Evolutionary conservation across 768 basidiomycete genomes (phyloP), one percentile per base, ranked within the genome.

Genomic region (Termitomyces bulborhizus): DNA sequence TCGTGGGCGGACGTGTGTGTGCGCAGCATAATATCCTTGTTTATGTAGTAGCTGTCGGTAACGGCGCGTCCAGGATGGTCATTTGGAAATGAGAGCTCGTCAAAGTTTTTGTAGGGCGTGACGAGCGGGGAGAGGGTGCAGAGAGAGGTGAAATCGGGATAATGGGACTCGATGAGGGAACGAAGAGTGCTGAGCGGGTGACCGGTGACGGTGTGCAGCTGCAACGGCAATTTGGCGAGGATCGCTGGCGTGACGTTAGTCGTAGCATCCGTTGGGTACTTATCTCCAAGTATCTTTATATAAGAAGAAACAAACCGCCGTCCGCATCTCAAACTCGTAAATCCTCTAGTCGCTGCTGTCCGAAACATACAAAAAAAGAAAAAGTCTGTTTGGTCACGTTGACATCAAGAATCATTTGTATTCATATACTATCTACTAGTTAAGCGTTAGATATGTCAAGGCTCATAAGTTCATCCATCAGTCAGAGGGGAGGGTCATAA

Each of bases 1-100:
- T 99, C 96, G 68, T 99, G 97, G 4, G 97, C 93, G n/a, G 90
- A 93, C 1, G 97, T 98, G 68, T 99, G 97, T 0, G 97, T 98
- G 41, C 97, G 87, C 37, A 99, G 83, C 92, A 99, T 93, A 65
- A 87, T 76, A 63, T 84, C 75, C 63, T 78, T 81, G 74, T 98
- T 98, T 66, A 97, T 77, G 71, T 99, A 99, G 77, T 99, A 99
- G 65, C 88, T 91, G 74, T 99, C 97, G 42, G 90, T 91, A 44
- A 84, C 76, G 24, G 88, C 79, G 57, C 97, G 84, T 16, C 97
- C 96, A 0, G 96, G 94, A 68, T 99, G 97, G 74, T 98, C 94
- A 13, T 73, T 63, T 0, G 96, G 87, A 72, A 99, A 98, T 3
- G 92, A 93, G 32, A 99, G 85, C 61, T 96, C 91, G 71, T 99